These are phyloP conservation scores for Davidsoniella eucalypti DNA, from an alignment of 2,329 filamentous ascomycete species.

Conservation along the genomic window DNA sequence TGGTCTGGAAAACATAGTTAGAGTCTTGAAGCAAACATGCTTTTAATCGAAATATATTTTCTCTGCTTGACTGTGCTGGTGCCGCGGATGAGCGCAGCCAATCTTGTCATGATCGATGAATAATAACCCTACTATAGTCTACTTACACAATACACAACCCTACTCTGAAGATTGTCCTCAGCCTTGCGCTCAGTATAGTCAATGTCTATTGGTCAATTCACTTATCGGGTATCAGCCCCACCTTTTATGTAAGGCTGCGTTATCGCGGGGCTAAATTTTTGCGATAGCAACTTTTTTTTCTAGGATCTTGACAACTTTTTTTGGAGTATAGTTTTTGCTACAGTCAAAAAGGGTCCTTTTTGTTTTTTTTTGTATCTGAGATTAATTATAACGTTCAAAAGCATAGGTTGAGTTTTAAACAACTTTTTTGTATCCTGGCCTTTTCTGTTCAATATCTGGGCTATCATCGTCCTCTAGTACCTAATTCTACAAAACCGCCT, in stretches of 20 bases:
- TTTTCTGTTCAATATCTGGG: not conserved
- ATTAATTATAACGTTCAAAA: not conserved
- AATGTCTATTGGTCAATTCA: slow-evolving; percentile 1
- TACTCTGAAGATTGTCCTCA: too few relatives aligned
- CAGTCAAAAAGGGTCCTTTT: not conserved
- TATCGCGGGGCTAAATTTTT: slow-evolving; percentile 9
- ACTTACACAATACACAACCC: too few relatives aligned
- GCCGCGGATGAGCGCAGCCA: too few relatives aligned
- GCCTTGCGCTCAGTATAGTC: too few relatives aligned
- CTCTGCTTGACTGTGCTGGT: too few relatives aligned
- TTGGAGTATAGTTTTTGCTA: not conserved
- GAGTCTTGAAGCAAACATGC: too few relatives aligned
- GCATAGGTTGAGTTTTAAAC: not conserved
- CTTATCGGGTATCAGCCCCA: not conserved
- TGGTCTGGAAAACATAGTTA: too few relatives aligned
- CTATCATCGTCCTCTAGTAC: not conserved
- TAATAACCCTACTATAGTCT: too few relatives aligned
- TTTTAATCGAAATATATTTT: too few relatives aligned
- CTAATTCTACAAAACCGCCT: slow-evolving; percentile 1
- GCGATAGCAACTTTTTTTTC: slow-evolving; percentile 12
- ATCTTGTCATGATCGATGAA: too few relatives aligned
- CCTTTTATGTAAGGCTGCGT: slow-evolving; percentile 7
- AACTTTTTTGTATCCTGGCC: not conserved
- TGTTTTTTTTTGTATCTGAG: not conserved
- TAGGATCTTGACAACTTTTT: not conserved